These are phyloP conservation scores for Trebouxia sp. DNA, from an alignment of 139 green algal genomes.

Conservation along the genomic window DNA sequence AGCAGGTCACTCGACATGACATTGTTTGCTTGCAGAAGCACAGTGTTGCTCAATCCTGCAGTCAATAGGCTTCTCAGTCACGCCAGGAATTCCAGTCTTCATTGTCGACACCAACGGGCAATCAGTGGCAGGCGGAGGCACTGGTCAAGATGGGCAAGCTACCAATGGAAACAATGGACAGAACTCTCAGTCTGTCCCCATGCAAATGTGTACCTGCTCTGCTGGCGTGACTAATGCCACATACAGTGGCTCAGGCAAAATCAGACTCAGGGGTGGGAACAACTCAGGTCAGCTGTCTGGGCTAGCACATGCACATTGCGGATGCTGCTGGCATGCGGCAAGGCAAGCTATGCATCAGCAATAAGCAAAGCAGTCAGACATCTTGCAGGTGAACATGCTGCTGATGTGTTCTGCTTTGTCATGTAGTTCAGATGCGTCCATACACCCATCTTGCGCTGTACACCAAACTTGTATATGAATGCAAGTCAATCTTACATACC, in stretches of 20 bases:
- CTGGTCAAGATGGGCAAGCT: not conserved
- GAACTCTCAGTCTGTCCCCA: not conserved
- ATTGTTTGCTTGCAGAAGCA: slow-evolving; percentile 20
- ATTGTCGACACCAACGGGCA: slow-evolving; percentile 26
- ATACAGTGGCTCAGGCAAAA: slow-evolving; percentile 1
- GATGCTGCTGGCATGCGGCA: not conserved
- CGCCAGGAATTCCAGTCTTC: slow-evolving; percentile 13
- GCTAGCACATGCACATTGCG: not conserved
- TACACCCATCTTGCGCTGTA: no score
- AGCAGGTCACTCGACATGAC: no score
- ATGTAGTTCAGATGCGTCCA: not conserved
- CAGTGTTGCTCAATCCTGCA: slow-evolving; percentile 14
- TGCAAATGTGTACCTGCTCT: slow-evolving; percentile 22
- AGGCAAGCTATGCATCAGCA: not conserved
- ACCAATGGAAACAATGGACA: slow-evolving; percentile 12
- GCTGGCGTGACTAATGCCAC: not conserved
- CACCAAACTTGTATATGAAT: no score
- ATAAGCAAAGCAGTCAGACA: no score
- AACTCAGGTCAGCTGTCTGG: slow-evolving; percentile 17
- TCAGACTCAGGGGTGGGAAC: slow-evolving; percentile 12
- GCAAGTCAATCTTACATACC: no score
- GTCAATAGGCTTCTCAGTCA: slow-evolving; percentile 18
- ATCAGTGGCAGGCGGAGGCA: not conserved
- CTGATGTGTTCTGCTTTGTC: no score
- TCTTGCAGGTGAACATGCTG: no score